Base-by-base conservation (phyloP, 441 rosid genomes). In the Erodium texanum region DNA sequence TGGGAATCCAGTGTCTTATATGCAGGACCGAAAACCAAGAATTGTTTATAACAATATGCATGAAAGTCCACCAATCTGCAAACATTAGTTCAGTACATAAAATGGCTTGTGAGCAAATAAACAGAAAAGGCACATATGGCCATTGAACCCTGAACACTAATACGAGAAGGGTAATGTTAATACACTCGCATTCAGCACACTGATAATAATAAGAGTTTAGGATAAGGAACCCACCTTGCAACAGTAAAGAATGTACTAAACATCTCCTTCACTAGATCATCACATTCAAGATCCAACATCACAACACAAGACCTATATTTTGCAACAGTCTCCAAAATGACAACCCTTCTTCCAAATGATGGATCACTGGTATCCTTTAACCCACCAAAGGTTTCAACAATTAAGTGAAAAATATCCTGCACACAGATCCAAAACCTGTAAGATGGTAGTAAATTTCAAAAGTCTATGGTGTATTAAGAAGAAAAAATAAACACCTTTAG, bases 201-300 rank as follows among this genome's bases (percentile, higher is more conserved):
- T 19, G 16, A 11, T 5, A 32, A 3, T n/a, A n/a, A 12, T 24
- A 32, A 48, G 19, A n/a, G 45, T 32, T 50, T 41, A 24, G 65
- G 65, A 29, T 78, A 70, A 11, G 52, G 67, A 84, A 79, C 92
- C 69, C 64, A 96, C 99, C 99, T 90, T 76, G 91, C 94, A 77
- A 93, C 97, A 71, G 89, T 62, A 65, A 96, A 87, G 77, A 93
- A 90, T 69, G 94, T 90, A 70, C 79, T 82, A 77, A 84, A 88
- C 84, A 88, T 86, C 82, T 86, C 80, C 73, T 82, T 82, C 76
- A 88, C 85, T 66, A 88, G 78, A 77, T 88, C 86, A 68, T 88
- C 86, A 68, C 92, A 88, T 81, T 84, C 95, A 73, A 88, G 87
- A 83, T 85, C 95, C 85, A 88, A 74, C 92, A 88, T 86, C 69